Evolutionary conservation across 441 rosid genomes (phyloP), one percentile per base, ranked within the genome.

Genomic region (Pelargonium fulgidum): DNA sequence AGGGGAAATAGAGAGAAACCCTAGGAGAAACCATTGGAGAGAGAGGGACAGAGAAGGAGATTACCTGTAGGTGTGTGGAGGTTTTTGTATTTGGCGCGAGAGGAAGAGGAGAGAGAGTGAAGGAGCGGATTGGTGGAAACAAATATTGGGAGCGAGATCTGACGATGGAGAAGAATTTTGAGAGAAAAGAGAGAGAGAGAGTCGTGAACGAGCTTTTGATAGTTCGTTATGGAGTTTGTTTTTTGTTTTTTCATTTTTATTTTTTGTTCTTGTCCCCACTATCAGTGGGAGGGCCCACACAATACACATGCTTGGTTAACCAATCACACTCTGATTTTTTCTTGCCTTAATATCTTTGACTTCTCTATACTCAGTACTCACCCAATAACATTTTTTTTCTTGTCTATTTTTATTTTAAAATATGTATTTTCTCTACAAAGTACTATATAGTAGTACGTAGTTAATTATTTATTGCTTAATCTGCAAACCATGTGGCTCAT

Each of bases 121-220:
- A 75, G 12, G 44, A 56, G 19, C 22, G n/a, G 71, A 70, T 78
- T 72, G 75, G 80, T 13, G 71, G 47, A 54, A 24, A 24, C 26
- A 24, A 24, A 24, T 24, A 58, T 20, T 9, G 68, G 39, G 58
- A 16, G 7, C 1, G 68, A 54, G 81, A 81, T 83, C 87, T 61
- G 85, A 85, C 85, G 87, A 85, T 71, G 84, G 82, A 81, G 84
- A 79, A 79, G 71, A 69, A 24, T 24, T 24, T 24, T 24, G 26
- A 24, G 72, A 69, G 74, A 22, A 14, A 48, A 39, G 61, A 20
- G 41, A 47, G 13, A 47, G 17, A 36, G 70, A 3, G 26, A 24
- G 58, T 22, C 70, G 66, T 54, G 19, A 24, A 24, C 2, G 67
- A 36, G 13, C 5, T 9, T 41, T 64, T 36, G 29, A 19, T 24